Base-by-base conservation (phyloP, 2,329 filamentous ascomycete genomes). In the Penicillium janthinellum region DNA sequence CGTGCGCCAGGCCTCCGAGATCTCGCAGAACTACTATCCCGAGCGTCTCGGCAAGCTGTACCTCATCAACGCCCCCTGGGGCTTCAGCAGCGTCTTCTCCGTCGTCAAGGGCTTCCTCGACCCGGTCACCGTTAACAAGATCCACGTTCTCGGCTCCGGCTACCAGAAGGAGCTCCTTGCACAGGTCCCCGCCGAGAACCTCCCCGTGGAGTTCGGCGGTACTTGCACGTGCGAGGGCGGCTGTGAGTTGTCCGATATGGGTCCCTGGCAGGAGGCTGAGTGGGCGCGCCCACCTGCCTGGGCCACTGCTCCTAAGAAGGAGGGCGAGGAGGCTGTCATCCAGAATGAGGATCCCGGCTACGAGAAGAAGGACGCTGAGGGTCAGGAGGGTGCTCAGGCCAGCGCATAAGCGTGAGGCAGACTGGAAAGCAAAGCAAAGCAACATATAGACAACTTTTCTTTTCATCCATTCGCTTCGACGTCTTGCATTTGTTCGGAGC, bases 1-100 rank as follows among this genome's bases (percentile, higher is more conserved):
- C 82, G 86, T 99, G 68, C 87, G 87, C 71, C 86, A 90, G 75
- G 92, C 92, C 48, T 95, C 92, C 37, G 88, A 82, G 76, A 91
- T 99, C 80, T 96, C 91, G 66, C 95, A 98, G 81, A 96, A 98
- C 86, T 96, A 98, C 87, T 99, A 99, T 82, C 95, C 95, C 7
- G 95, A 99, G 84, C 91, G 95, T 60, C 84, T 99, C 60, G 95
- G 95, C 73, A 93, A 92, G 80, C 85, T 99, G 75, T 99, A 96
- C 84, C 82, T 99, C 70, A 97, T 99, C 87, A 99, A 99, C 80
- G 91, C 94, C 3, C 92, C 92, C 20, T 98, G 93, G 93, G 93
- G 93, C 28, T 98, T 98, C 84, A 89, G 89, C 63, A 85, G 85
- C 68, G 90, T 92, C 64, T 99, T 95, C 85, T 84, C 81, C 74